Conservation (phyloP, 139 green algal genomes). For the Nannochloris sp. region DNA sequence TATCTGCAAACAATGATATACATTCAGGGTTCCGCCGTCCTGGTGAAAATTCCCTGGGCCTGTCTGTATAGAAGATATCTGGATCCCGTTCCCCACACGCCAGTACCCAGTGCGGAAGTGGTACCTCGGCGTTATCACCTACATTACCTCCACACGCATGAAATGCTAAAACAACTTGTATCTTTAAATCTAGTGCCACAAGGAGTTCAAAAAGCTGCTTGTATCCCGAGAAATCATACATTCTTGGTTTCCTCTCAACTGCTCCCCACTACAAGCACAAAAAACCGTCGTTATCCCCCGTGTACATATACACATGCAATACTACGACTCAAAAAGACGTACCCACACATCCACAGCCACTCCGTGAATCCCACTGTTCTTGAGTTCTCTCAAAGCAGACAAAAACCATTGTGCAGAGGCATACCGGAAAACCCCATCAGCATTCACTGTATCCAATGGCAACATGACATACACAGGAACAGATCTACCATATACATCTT, state of each 20-base stretch:
- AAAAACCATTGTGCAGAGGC: constrained; percentile 56
- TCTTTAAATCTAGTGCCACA: constrained; percentile 56
- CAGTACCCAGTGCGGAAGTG: constrained; percentile 76
- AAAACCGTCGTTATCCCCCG: constrained; percentile 28
- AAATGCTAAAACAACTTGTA: constrained; percentile 89
- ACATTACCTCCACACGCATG: constrained; percentile 93
- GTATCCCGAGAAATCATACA: constrained; percentile 80
- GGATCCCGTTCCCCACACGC: constrained; percentile 63
- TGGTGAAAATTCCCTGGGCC: constrained; percentile 35
- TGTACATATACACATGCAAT: too few relatives aligned
- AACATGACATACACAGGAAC: constrained; percentile 83
- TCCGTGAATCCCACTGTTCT: constrained; percentile 60
- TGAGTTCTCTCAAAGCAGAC: constrained; percentile 55
- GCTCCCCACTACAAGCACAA: constrained; percentile 57
- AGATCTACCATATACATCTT: neutral
- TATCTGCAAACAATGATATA: constrained; percentile 73
- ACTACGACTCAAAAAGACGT: neutral
- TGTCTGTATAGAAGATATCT: constrained; percentile 80
- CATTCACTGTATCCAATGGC: constrained; percentile 82
- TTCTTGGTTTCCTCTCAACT: constrained; percentile 64
- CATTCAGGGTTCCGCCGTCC: constrained; percentile 70
- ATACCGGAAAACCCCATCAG: constrained; percentile 63
- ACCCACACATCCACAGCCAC: constrained; percentile 82
- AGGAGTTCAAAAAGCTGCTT: constrained; percentile 65
- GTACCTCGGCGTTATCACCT: constrained; percentile 70